Evolutionary conservation across 2,329 filamentous ascomycete species (phyloP).

Genomic region (Claviceps sp.): DNA sequence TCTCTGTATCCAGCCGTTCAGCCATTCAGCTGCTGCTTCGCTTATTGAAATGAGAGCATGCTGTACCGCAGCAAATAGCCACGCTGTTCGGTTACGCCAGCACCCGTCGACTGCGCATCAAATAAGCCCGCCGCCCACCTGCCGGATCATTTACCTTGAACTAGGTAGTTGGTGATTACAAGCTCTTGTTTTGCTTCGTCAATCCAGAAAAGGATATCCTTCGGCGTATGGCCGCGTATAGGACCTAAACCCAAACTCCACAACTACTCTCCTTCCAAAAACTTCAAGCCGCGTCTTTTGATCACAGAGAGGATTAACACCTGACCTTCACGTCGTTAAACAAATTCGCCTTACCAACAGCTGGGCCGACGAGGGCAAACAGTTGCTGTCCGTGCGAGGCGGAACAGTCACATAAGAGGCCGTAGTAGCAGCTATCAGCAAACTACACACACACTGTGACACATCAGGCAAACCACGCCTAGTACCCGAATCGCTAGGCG

Average conservation of each 20-base stretch:
- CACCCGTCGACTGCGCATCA: background rate
- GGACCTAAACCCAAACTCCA: background rate
- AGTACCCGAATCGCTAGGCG: background rate
- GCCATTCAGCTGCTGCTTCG: too few species aligned
- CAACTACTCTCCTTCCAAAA: background rate
- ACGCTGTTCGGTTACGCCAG: background rate
- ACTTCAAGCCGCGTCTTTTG: background rate
- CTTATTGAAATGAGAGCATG: background rate
- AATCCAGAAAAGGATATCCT: background rate
- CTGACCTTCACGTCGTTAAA: background rate
- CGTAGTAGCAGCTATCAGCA: background rate
- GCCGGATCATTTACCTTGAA: background rate
- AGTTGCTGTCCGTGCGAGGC: background rate
- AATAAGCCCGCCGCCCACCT: background rate
- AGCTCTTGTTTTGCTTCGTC: background rate
- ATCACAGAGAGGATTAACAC: background rate
- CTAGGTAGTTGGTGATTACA: background rate
- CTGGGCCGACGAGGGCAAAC: background rate
- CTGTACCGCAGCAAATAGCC: background rate
- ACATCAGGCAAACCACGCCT: constrained; percentile 3
- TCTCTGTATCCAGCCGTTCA: too few species aligned
- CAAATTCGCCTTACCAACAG: background rate
- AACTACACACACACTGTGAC: constrained; percentile 2
- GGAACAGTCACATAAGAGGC: background rate
- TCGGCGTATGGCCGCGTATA: background rate